Evolutionary conservation across 208 protist species (phyloP).

Genomic region (Acanthamoeba culbertsoni): DNA sequence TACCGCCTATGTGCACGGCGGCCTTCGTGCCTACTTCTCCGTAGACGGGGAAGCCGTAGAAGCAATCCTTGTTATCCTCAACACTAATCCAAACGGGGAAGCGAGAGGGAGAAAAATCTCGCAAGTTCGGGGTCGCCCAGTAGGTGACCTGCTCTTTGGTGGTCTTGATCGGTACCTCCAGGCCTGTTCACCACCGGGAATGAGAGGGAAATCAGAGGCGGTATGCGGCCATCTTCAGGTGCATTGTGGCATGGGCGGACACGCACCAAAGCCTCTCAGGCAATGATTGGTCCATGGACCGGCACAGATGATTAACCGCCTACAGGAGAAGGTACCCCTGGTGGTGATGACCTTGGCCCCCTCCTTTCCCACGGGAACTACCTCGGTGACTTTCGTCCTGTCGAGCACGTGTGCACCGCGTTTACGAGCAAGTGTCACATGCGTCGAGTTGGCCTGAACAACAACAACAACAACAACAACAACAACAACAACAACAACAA

Average conservation of each 20-base stretch:
- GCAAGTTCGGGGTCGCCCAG: slow-evolving; percentile 23
- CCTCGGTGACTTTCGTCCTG: not conserved
- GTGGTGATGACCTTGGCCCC: not conserved
- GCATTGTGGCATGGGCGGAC: too few relatives aligned
- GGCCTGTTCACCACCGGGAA: not conserved
- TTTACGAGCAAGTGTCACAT: slow-evolving; percentile 5
- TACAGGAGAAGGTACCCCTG: slow-evolving; percentile 32
- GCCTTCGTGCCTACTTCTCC: slow-evolving; percentile 18
- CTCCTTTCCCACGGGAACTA: slow-evolving; percentile 26
- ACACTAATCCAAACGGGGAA: slow-evolving; percentile 60
- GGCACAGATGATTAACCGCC: slow-evolving; percentile 4
- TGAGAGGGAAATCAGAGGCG: too few relatives aligned
- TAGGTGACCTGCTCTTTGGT: slow-evolving; percentile 60
- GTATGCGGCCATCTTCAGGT: too few relatives aligned
- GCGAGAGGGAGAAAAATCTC: not conserved
- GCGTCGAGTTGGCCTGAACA: slow-evolving; percentile 22
- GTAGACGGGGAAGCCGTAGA: slow-evolving; percentile 59
- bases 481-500: not conserved
- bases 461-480: not conserved
- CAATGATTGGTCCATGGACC: slow-evolving; percentile 35
- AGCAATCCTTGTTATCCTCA: slow-evolving; percentile 23
- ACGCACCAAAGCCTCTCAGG: not conserved
- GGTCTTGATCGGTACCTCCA: slow-evolving; percentile 7
- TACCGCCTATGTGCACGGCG: slow-evolving; percentile 26
- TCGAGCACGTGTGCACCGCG: not conserved